phyloP scores from a whole-genome alignment of 306 rosid genomes.

The Lupinus albus region DNA sequence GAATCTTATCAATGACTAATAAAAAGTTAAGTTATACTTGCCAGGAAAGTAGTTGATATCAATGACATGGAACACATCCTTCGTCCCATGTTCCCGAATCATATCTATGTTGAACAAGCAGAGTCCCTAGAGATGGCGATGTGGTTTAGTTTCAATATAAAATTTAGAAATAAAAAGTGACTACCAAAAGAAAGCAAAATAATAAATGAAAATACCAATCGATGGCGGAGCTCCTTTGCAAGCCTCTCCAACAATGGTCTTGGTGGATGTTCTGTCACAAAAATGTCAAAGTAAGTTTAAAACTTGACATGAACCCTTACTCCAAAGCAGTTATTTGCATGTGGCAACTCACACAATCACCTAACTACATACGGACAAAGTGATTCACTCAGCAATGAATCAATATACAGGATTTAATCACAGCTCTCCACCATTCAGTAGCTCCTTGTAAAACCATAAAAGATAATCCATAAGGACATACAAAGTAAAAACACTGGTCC shows the following conservation, averaged over 20 bases:
- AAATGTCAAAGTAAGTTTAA: background rate
- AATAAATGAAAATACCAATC: slow-evolving; percentile 30
- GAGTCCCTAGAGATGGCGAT: slow-evolving; percentile 38
- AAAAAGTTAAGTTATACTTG: slow-evolving; percentile 18
- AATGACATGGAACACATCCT: slow-evolving; percentile 44
- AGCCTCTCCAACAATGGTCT: slow-evolving; percentile 41
- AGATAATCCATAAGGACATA: background rate
- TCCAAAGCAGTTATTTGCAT: background rate
- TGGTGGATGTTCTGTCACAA: slow-evolving; percentile 43
- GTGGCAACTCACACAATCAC: background rate
- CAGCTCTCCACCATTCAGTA: background rate
- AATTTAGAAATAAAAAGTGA: background rate
- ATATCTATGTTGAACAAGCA: slow-evolving; percentile 46
- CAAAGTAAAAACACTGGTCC: background rate
- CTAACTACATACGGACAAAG: slow-evolving; percentile 4
- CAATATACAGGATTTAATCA: background rate
- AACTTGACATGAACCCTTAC: background rate
- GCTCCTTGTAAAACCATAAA: background rate
- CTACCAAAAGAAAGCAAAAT: background rate
- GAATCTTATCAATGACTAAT: background rate
- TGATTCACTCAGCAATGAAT: slow-evolving; percentile 14
- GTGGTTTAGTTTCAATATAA: background rate
- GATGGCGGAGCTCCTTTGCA: slow-evolving; percentile 40
- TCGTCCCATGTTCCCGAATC: slow-evolving; percentile 47
- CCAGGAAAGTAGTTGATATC: slow-evolving; percentile 52